Base-by-base conservation (phyloP, 2,329 filamentous ascomycete genomes). In the Verticillium zaregamsianum region DNA sequence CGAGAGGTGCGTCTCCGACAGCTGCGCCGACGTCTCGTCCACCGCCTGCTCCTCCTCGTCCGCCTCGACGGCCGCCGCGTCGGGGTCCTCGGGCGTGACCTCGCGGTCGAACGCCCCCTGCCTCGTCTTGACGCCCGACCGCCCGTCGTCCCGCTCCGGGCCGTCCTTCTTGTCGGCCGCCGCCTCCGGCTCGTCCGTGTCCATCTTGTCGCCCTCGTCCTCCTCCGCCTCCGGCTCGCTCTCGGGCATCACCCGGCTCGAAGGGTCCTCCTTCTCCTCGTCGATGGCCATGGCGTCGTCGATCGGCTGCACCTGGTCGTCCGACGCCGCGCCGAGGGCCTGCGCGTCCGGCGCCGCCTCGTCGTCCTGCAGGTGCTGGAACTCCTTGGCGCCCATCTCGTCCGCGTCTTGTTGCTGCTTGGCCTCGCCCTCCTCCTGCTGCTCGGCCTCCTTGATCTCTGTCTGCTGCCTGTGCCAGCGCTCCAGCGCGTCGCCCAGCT, bases 201-300 rank as follows among this genome's bases (percentile, higher is more conserved):
- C 78, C 64, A 82, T 79, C 64, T 80, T 78, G 63, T 84, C 80
- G 20, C 68, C 71, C 70, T 81, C 76, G 63, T 84, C 80, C 17
- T 68, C 71, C 70, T 80, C 76, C 58, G 81, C 77, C 15, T 79
- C 74, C 52, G 82, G 76, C n/a, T 83, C 79, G 35, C 79, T 77
- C 59, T 86, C 86, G 1, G 87, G 84, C 71, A 89, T 77, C 33
- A 81, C 66, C 23, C 76, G 78, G 61, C 75, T 79, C 14, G 74
- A 71, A 2, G 75, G 67, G 59, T 85, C 81, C 61, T 87, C 82
- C 58, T 90, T 85, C 28, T 89, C 84, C 60, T 96, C 91, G 60
- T 96, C 91, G 62, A 97, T 86, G 2, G 91, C 93, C 86, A 96
- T 95, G 57, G 90, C 87, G 67, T 97, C 91, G 70, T 98, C 92